phyloP scores from a whole-genome alignment of 176 grass and related monocot species.

The Hordeum marinum region DNA sequence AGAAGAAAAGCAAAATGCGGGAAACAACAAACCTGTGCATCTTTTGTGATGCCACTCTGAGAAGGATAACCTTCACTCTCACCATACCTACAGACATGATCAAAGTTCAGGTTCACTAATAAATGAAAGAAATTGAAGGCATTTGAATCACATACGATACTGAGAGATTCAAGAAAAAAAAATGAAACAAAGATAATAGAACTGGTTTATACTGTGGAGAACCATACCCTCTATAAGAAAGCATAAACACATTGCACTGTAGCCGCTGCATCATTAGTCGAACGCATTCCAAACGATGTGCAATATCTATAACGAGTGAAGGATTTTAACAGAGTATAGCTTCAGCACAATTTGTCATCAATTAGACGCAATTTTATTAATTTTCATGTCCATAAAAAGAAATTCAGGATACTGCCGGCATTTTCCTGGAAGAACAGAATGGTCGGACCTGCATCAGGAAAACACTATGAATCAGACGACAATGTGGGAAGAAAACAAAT shows the following conservation, averaged over 20 bases:
- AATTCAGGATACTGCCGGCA: slow-evolving; percentile 95
- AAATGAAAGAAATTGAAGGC: slow-evolving; percentile 15
- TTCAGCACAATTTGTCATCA: neutral
- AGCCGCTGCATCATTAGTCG: slow-evolving; percentile 85
- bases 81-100: slow-evolving; percentile 65
- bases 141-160: neutral
- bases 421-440: slow-evolving; percentile 99
- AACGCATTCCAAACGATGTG: slow-evolving; percentile 95
- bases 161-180: neutral
- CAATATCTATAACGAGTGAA: slow-evolving; percentile 83
- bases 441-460: slow-evolving; percentile 79
- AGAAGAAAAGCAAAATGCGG: slow-evolving; percentile 22
- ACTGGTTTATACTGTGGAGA: slow-evolving; percentile 11
- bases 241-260: slow-evolving; percentile 99
- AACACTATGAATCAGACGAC: slow-evolving; percentile 28
- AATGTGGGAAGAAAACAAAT: neutral
- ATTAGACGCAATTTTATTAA: slow-evolving; percentile 10
- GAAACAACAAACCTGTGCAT: slow-evolving; percentile 78
- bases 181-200: slow-evolving; percentile 3
- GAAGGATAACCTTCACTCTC: slow-evolving; percentile 96
- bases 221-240: slow-evolving; percentile 97
- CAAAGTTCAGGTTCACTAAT: slow-evolving; percentile 23
- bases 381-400: slow-evolving; percentile 4
- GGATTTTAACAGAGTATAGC: slow-evolving; percentile 29
- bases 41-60: slow-evolving; percentile 89